Base-by-base conservation (phyloP, 495 filamentous ascomycete species). In the Penicillium mononematosum region DNA sequence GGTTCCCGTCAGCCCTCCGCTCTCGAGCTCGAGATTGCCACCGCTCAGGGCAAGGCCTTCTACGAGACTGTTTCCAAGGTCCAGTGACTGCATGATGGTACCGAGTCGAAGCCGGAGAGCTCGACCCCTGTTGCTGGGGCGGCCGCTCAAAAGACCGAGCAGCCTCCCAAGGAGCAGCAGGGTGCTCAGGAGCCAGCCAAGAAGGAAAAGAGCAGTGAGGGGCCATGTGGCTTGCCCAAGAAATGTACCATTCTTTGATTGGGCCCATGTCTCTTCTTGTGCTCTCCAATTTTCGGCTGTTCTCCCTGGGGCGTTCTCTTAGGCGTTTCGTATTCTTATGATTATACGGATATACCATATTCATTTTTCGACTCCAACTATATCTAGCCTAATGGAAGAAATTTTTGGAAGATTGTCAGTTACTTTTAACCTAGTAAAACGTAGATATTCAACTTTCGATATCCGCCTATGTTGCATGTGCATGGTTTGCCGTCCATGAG, bases 21-120 rank as follows among this genome's bases (percentile, higher is more conserved):
- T 7, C 75, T 79, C 53, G 95, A 99, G 78, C 76, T 96, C 58
- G 71, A 85, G 63, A 66, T 99, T 34, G 94, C 95, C 53, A 79
- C 77, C 51, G 81, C 75, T 60, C 94, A 98, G 76, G 94, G 95
- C 68, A 84, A 89, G 80, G 70, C 80, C 52, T 99, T 98, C 80
- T 96, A 91, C 75, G 78, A 88, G 74, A 76, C 81, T 62, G 84
- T 96, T 55, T 67, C 83, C 64, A 90, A 89, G 79, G 82, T 83
- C 71, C 87, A 71, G 81, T 98, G 91, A 96, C 88, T 96, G 77
- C 83, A 90, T 88, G 88, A 77, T 56, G 73, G 81, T 61, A 61
- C 70, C 53, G 63, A 69, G 66, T 60, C 65, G 56, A 67, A 70
- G 64, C 66, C 65, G 51, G 63, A 69, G 60, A 53, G 45, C 45